Evolutionary conservation across 495 filamentous ascomycete genomes (phyloP), one percentile per base, ranked within the genome.

Genomic region (Talaromyces proteolyticus): DNA sequence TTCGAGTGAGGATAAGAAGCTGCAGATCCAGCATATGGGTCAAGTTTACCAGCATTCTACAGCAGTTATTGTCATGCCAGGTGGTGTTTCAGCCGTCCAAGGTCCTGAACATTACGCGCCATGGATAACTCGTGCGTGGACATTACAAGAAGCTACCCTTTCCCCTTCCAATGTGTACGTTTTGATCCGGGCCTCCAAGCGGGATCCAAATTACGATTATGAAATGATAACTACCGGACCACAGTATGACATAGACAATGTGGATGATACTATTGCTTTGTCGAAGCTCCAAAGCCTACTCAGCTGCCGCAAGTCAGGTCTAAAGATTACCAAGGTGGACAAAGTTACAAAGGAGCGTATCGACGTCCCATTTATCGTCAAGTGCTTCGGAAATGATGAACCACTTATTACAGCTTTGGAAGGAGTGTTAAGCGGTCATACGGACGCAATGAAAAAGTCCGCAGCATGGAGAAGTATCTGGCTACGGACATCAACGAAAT

Each of bases 111-210:
- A 45, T 19, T 25, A 8, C 24, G 43, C 43, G 4, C 43, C 43
- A 45, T 45, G 43, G 43, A 45, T 45, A 16, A 45, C 43, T n/a
- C 43, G 43, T 17, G 43, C 43, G 6, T 45, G 43, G 43, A 45
- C 43, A 7, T 45, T 45, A 36, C 43, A 45, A 45, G 43, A 45
- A 36, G 43, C 43, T 16, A 45, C 43, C 14, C 16, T 45, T 8
- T 45, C 43, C 24, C 43, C 43, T 25, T 34, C 23, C n/a, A 45
- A 45, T 34, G 43, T 45, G 43, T 23, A 45, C 19, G 43, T 45
- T 25, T 25, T 45, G 16, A 45, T 45, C 23, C 21, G 24, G 14
- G 22, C 22, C 21, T 16, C 43, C 6, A 34, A 24, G 16, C 24
- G 12, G 23, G 43, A 45, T 45, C 21, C 43, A 19, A 45, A 45